Evolutionary conservation across 2,329 filamentous ascomycete species (phyloP).

Genomic region (Verticillium albo-atrum): DNA sequence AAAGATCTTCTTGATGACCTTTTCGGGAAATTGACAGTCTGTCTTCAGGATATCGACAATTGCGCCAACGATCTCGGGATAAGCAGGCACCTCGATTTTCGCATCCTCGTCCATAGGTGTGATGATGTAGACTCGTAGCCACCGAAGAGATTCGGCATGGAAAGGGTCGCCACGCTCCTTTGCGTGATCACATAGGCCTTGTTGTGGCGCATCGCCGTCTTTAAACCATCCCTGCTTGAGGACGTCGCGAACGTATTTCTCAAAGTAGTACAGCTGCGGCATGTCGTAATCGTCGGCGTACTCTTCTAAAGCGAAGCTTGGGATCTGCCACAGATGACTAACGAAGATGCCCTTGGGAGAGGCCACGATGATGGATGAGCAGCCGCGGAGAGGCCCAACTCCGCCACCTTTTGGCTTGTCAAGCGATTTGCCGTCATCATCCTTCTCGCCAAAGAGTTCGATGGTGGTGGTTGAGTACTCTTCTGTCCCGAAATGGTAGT

Average conservation of each 20-base stretch:
- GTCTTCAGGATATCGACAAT: not conserved
- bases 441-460: not conserved
- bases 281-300: not conserved
- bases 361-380: slow-evolving; percentile 5
- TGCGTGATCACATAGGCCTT: not conserved
- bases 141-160: not conserved
- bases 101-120: not conserved
- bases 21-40: not conserved
- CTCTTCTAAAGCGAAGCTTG: not conserved
- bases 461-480: not conserved
- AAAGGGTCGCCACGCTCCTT: not conserved
- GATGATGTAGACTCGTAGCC: not conserved
- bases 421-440: not conserved
- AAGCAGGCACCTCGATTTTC: not conserved
- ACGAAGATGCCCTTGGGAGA: slow-evolving; percentile 9
- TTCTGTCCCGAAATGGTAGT: not conserved
- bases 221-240: not conserved
- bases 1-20: not conserved
- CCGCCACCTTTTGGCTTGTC: slow-evolving; percentile 1
- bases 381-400: slow-evolving; percentile 11
- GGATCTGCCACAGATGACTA: slow-evolving; percentile 12
- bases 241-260: slow-evolving; percentile 1
- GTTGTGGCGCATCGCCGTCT: not conserved
- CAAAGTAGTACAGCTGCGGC: slow-evolving; percentile 2
- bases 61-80: not conserved